Evolutionary conservation across 345 rosid genomes (phyloP).

Genomic region (Adansonia digitata): DNA sequence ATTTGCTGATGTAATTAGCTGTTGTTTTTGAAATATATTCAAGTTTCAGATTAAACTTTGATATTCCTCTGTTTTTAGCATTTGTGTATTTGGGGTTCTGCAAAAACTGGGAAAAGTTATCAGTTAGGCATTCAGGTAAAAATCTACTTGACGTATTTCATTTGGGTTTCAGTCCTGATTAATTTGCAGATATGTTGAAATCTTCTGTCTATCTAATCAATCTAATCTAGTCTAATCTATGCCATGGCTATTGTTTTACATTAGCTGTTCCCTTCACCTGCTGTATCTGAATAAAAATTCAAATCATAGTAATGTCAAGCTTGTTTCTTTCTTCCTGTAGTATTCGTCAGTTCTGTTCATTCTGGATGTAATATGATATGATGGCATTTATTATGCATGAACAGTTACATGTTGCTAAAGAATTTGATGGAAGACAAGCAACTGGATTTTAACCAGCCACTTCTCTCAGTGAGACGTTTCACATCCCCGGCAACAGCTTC

Average conservation of each 20-base stretch:
- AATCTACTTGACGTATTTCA: background rate
- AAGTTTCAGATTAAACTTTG: background rate
- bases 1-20: background rate
- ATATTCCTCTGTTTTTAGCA: background rate
- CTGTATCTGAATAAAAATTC: background rate
- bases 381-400: constrained; percentile 23
- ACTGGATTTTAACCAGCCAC: constrained; percentile 71
- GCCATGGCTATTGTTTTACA: background rate
- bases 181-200: background rate
- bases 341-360: constrained; percentile 1
- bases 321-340: background rate
- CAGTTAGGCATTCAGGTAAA: background rate
- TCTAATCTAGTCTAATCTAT: background rate
- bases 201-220: background rate
- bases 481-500: constrained; percentile 28
- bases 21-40: background rate
- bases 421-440: constrained; percentile 78
- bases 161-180: background rate
- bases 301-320: background rate
- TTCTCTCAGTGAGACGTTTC: constrained; percentile 67
- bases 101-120: background rate
- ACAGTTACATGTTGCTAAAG: constrained; percentile 26
- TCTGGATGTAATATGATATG: constrained; percentile 14
- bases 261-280: background rate
- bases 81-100: background rate